Percentiles rank a stretch among this genome's conserved stretches.
phyloP scores from a whole-genome alignment of 148 eudicot genomes.

The Silene uniflora region DNA sequence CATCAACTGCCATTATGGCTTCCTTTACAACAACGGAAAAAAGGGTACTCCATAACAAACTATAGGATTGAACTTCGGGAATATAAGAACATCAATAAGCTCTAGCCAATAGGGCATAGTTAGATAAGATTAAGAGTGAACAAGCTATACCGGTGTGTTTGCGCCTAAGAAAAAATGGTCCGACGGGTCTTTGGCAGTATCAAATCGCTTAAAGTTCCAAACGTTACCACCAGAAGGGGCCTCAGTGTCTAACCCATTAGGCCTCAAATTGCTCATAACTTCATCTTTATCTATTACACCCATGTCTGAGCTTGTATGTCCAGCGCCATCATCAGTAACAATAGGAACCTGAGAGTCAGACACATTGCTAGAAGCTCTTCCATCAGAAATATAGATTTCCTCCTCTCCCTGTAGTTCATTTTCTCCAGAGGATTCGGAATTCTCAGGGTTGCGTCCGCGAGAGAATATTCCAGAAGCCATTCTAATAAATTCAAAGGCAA shows the following conservation, averaged over 20 bases:
- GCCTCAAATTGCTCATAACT: conserved; percentile 33
- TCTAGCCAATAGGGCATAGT: neutral
- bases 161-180: conserved; percentile 75
- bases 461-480: conserved; percentile 84
- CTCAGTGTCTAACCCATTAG: conserved; percentile 21
- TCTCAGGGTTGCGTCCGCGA: conserved; percentile 49
- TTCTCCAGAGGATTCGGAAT: conserved; percentile 38
- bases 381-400: conserved; percentile 23
- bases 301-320: conserved; percentile 21
- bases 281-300: conserved; percentile 38
- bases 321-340: conserved; percentile 32
- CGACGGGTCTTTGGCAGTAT: conserved; percentile 72
- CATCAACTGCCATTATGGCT: neutral
- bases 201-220: conserved; percentile 76
- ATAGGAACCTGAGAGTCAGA: conserved; percentile 40
- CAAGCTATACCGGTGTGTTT: conserved; percentile 43
- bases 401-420: conserved; percentile 36
- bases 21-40: neutral
- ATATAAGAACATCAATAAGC: neutral
- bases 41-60: neutral
- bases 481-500: conserved; percentile 72
- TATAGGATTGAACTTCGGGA: neutral
- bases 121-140: neutral
- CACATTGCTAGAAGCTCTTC: conserved; percentile 30
- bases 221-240: conserved; percentile 24